Evolutionary conservation across 2,329 filamentous ascomycete genomes (phyloP).

Genomic region (Diaporthe citriasiana): DNA sequence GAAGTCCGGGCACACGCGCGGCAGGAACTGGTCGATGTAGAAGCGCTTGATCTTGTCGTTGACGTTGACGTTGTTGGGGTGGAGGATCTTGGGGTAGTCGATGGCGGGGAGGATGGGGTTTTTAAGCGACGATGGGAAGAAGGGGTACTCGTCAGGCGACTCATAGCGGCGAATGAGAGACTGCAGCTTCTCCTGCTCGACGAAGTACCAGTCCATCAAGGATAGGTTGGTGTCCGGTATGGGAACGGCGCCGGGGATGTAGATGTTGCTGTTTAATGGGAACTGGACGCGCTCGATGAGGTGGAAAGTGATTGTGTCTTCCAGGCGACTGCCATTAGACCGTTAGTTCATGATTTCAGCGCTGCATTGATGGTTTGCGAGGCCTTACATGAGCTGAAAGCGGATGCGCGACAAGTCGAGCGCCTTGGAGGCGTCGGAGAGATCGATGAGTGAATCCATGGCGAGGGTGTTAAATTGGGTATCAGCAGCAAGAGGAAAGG

Average conservation of each 20-base stretch:
- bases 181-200: constrained; percentile 90
- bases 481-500: not conserved
- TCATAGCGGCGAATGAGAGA: constrained; percentile 95
- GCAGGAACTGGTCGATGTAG: constrained; percentile 88
- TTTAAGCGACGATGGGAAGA: constrained; percentile 88
- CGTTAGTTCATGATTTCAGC: not conserved
- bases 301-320: constrained; percentile 98
- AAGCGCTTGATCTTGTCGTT: constrained; percentile 88
- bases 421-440: constrained; percentile 86
- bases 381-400: constrained; percentile 87
- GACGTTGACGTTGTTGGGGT: constrained; percentile 90
- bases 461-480: constrained; percentile 41
- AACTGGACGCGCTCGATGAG: constrained; percentile 99
- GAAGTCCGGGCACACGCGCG: constrained; percentile 83
- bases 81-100: constrained; percentile 88
- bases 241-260: constrained; percentile 81
- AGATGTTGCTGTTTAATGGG: constrained; percentile 90
- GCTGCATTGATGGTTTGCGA: not conserved
- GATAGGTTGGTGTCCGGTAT: constrained; percentile 81
- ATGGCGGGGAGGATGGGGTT: constrained; percentile 88
- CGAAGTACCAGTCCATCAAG: constrained; percentile 95
- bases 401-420: constrained; percentile 93
- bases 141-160: constrained; percentile 96
- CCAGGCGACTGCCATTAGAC: constrained; percentile 77
- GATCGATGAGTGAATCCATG: constrained; percentile 94